Evolutionary conservation across 208 protist genomes (phyloP), one percentile per base, ranked within the genome.

Genomic region (Leishmania gerbilli): DNA sequence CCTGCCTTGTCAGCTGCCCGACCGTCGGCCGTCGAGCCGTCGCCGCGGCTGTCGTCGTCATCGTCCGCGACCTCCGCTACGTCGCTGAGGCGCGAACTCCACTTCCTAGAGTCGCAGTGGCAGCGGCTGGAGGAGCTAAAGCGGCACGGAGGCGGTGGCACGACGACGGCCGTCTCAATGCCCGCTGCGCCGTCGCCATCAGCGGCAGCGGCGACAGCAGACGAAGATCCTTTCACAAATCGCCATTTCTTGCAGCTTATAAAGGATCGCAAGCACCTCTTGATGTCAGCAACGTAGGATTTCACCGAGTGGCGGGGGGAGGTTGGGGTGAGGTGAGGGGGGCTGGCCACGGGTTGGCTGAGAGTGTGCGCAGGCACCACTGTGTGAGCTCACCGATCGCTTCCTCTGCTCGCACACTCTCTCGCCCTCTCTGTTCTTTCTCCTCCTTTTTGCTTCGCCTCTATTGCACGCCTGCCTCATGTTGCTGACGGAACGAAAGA

Each of bases 31-130:
- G 21, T 49, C 27, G 40, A 17, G 21, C 34, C 56, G 56, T 77
- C 74, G 31, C 34, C 40, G 40, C 37, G 40, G 24, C 53, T 64
- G 34, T 65, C 27, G 74, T 34, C 74, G 40, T 67, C 74, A 19
- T 64, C 82, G 13, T 74, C 78, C 0, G 40, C 24, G 19, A 45
- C 47, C 3, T 72, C 76, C 71, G 83, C 87, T 21, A 69, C 81
- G 49, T 56, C 82, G 37, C 77, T 96, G 76, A 62, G 77, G 8
- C 58, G 84, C 1, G 87, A 95, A 60, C 79, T 97, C 78, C 76
- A 90, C n/a, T 72, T 84, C 74, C 78, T 97, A 31, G 93, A 97
- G 77, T 87, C 83, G 74, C 93, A 94, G 84, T 97, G 92, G 92
- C 82, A 88, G 71, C 90, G 91, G 6, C 81, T 96, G 79, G 89